Evolutionary conservation across 495 filamentous ascomycete genomes (phyloP).

Genomic region (Alectoria sarmentosa): DNA sequence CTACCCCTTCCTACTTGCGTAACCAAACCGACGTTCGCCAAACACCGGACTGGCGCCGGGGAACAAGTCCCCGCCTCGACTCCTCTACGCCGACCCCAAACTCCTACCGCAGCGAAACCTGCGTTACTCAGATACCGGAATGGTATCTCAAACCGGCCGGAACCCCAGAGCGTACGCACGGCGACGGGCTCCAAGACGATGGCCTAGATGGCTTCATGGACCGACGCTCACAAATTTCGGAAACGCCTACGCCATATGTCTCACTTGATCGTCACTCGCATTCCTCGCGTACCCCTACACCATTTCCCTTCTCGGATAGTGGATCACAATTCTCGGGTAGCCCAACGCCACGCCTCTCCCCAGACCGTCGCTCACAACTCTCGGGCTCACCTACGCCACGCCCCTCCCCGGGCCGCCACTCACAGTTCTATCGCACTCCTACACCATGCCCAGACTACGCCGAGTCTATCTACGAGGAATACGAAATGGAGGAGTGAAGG

Average conservation of each 20-base stretch:
- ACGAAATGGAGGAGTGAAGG: neutral
- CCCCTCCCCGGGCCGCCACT: too few species aligned
- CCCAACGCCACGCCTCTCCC: neutral
- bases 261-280: too few species aligned
- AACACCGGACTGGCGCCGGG: neutral
- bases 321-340: neutral
- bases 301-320: too few species aligned
- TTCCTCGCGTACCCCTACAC: too few species aligned
- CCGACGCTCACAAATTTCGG: too few species aligned
- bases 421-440: too few species aligned
- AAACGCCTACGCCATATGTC: too few species aligned
- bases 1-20: neutral
- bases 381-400: too few species aligned
- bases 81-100: neutral
- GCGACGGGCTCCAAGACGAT: neutral
- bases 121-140: neutral
- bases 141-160: neutral
- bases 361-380: too few species aligned
- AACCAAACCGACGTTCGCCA: neutral
- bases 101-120: neutral
- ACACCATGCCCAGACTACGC: too few species aligned
- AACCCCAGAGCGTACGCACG: neutral
- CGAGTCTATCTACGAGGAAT: neutral
- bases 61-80: neutral
- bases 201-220: neutral